These are phyloP conservation scores for Cladosporium sp. DNA, from an alignment of 2,329 filamentous ascomycete genomes.

Conservation along the genomic window DNA sequence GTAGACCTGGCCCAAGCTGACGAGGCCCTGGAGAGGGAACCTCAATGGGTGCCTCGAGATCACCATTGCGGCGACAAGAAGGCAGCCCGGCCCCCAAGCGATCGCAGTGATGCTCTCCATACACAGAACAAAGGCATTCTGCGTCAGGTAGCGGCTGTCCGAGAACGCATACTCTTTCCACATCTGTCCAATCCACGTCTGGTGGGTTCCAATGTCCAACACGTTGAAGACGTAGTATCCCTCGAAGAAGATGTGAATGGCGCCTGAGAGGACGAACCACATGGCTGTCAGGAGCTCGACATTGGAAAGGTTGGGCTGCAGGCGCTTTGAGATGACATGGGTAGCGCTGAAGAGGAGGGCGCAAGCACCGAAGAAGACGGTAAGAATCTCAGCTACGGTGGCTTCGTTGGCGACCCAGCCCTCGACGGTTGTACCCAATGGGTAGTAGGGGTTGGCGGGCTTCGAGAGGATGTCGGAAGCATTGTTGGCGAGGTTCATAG, in stretches of 20 bases:
- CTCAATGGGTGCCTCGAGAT: constrained; percentile 57
- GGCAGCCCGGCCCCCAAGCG: constrained; percentile 65
- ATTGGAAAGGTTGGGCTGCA: constrained; percentile 55
- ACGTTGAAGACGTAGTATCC: constrained; percentile 79
- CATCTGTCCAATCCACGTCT: constrained; percentile 77
- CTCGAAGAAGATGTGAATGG: constrained; percentile 80
- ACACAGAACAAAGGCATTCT: constrained; percentile 81
- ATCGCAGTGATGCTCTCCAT: constrained; percentile 82
- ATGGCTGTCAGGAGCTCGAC: constrained; percentile 63
- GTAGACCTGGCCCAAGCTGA: constrained; percentile 65
- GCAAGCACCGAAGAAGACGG: constrained; percentile 61
- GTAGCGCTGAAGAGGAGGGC: constrained; percentile 60
- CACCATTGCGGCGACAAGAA: constrained; percentile 58
- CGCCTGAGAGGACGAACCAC: constrained; percentile 75
- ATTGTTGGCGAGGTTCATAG: constrained; percentile 10
- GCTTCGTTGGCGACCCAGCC: constrained; percentile 69
- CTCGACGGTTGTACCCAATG: constrained; percentile 62
- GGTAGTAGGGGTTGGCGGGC: constrained; percentile 66
- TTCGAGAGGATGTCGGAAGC: constrained; percentile 10
- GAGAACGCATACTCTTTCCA: constrained; percentile 93
- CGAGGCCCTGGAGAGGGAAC: constrained; percentile 61
- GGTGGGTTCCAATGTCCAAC: constrained; percentile 63
- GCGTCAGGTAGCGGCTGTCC: constrained; percentile 82
- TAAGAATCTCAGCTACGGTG: constrained; percentile 60
- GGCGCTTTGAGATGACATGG: constrained; percentile 54